A percentile compares a stretch with the other conserved stretches of the same genome.
Conservation (phyloP, 2,329 filamentous ascomycete genomes). For the Neofusicoccum cordaticola region DNA sequence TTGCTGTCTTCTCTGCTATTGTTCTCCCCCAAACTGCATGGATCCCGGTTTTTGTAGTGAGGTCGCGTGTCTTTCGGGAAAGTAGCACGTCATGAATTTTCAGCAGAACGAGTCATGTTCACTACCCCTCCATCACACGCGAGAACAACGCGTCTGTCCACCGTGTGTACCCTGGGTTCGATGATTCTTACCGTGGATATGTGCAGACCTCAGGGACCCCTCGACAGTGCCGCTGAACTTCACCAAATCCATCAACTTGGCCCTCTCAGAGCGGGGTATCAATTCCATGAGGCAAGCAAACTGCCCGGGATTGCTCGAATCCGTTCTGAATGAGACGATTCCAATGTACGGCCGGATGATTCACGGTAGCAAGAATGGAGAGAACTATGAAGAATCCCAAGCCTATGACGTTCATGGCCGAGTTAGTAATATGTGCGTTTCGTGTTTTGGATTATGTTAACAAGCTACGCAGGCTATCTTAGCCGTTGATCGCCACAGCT, state of each 20-base stretch:
- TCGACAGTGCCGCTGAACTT: slow-evolving; percentile 86
- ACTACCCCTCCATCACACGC: neutral
- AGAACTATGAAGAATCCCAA: slow-evolving; percentile 75
- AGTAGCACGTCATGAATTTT: slow-evolving; percentile 13
- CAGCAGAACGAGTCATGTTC: slow-evolving; percentile 1
- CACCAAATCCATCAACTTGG: slow-evolving; percentile 97
- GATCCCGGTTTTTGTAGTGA: neutral
- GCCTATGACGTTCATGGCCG: slow-evolving; percentile 85
- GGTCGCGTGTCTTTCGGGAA: neutral
- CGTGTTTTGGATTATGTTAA: neutral
- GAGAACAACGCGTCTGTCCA: neutral
- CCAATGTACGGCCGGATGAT: slow-evolving; percentile 98
- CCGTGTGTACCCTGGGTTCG: neutral
- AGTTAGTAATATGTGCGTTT: slow-evolving; percentile 49
- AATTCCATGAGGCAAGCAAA: slow-evolving; percentile 75
- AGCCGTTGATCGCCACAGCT: slow-evolving; percentile 76
- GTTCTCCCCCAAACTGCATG: neutral
- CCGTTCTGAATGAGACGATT: slow-evolving; percentile 74
- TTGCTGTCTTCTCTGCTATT: neutral
- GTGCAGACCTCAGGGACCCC: slow-evolving; percentile 77
- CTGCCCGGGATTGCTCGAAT: slow-evolving; percentile 65
- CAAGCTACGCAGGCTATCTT: slow-evolving; percentile 64
- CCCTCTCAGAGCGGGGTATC: slow-evolving; percentile 89
- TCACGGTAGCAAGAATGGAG: slow-evolving; percentile 67
- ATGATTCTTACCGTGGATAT: slow-evolving; percentile 16